These are phyloP conservation scores for Mucor circinelloides DNA, from an alignment of 371 early-diverging fungal genomes.

Conservation along the genomic window DNA sequence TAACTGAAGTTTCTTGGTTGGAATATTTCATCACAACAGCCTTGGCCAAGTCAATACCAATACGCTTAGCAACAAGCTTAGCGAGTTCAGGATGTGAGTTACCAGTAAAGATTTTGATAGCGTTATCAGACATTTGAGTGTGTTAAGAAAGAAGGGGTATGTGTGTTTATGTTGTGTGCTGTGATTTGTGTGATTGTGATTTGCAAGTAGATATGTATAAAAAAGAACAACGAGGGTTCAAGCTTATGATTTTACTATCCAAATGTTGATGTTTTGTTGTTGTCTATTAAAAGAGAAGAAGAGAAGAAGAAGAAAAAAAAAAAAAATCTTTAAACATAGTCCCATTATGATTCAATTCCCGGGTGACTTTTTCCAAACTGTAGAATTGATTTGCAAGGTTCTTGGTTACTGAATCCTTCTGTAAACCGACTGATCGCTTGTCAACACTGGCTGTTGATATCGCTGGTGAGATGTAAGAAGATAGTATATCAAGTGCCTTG, in stretches of 20 bases:
- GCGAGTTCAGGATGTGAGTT: slow-evolving; percentile 96
- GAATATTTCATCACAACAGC: slow-evolving; percentile 92
- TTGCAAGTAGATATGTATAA: neutral
- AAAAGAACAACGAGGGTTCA: neutral
- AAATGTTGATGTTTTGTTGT: neutral
- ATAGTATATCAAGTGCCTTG: too few species aligned
- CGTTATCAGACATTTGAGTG: slow-evolving; percentile 50
- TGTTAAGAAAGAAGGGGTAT: too few species aligned
- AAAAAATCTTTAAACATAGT: neutral
- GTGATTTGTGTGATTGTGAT: too few species aligned
- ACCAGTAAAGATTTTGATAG: slow-evolving; percentile 93
- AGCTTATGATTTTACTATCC: neutral
- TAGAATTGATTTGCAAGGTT: neutral
- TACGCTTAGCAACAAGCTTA: slow-evolving; percentile 82
- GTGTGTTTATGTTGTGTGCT: too few species aligned
- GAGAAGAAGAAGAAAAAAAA: neutral
- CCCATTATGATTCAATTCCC: neutral
- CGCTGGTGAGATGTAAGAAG: too few species aligned
- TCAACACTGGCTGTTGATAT: too few species aligned
- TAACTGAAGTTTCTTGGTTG: slow-evolving; percentile 96
- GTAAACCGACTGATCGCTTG: too few species aligned
- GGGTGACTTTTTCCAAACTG: neutral
- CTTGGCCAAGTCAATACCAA: slow-evolving; percentile 90
- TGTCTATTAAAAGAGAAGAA: neutral
- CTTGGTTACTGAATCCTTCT: neutral